A percentile compares a stretch with the other conserved stretches of the same genome.
These are phyloP conservation scores for Wickerhamiella kazuoi DNA, from an alignment of 805 yeast species.

Conservation along the genomic window DNA sequence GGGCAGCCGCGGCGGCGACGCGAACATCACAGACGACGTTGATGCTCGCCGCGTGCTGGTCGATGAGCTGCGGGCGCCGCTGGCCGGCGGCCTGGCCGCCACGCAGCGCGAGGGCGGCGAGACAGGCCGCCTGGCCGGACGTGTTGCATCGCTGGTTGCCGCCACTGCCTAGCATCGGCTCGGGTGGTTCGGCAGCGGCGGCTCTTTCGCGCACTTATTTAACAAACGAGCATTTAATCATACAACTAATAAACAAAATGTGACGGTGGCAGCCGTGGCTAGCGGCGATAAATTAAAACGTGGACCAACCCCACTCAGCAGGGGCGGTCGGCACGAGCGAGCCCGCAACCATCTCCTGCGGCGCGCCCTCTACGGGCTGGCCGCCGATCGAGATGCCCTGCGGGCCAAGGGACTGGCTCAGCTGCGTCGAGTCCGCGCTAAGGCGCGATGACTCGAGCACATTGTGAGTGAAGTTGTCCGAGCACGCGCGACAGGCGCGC, in stretches of 20 bases:
- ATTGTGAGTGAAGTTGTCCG: slow-evolving; percentile 39
- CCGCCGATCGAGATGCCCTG: slow-evolving; percentile 6
- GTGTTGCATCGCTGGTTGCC: neutral
- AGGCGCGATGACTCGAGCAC: slow-evolving; percentile 20
- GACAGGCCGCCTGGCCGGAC: slow-evolving; percentile 33
- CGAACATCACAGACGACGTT: slow-evolving; percentile 38
- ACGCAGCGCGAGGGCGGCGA: slow-evolving; percentile 58
- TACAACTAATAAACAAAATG: neutral
- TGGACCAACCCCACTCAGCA: slow-evolving; percentile 69
- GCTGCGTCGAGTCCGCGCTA: slow-evolving; percentile 6
- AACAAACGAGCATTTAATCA: neutral
- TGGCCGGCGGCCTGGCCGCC: slow-evolving; percentile 32
- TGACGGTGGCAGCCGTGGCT: too few relatives aligned
- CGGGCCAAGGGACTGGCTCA: slow-evolving; percentile 2
- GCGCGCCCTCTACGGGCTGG: slow-evolving; percentile 8
- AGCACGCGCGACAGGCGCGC: slow-evolving; percentile 55
- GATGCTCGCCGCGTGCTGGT: slow-evolving; percentile 37
- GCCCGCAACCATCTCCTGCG: slow-evolving; percentile 20
- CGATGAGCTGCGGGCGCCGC: slow-evolving; percentile 31
- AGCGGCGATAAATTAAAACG: slow-evolving; percentile 26
- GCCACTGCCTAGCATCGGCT: neutral
- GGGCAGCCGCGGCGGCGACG: slow-evolving; percentile 19
- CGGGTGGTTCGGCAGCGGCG: neutral
- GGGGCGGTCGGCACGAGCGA: slow-evolving; percentile 28
- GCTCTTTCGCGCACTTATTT: neutral